Percentiles rank a stretch among this genome's conserved stretches.
These are phyloP conservation scores for Sechiopsis laciniata DNA, from an alignment of 306 rosid species.

Conservation along the genomic window DNA sequence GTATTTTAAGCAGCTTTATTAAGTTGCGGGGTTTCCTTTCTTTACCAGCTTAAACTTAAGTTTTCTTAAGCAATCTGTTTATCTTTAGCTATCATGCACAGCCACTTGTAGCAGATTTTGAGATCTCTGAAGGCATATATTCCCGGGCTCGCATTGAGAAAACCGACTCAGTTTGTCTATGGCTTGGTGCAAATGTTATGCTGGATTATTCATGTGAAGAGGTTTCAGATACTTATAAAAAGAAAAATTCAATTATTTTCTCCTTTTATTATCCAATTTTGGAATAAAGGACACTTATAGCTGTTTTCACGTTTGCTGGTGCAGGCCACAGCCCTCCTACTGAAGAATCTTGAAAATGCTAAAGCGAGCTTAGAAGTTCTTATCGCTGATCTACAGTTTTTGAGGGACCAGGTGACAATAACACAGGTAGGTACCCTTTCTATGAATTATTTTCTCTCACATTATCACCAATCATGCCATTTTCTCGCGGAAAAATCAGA, in stretches of 20 bases:
- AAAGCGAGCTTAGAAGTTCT: constrained; percentile 84
- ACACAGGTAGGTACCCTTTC: constrained; percentile 50
- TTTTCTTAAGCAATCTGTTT: constrained; percentile 17
- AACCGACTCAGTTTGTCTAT: constrained; percentile 65
- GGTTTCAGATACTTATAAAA: constrained; percentile 34
- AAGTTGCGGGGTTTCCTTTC: neutral
- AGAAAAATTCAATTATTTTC: neutral
- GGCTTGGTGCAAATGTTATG: constrained; percentile 93
- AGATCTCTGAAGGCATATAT: constrained; percentile 79
- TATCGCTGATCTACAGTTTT: constrained; percentile 69
- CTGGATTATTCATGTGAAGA: constrained; percentile 86
- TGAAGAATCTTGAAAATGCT: constrained; percentile 72
- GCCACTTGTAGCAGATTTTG: constrained; percentile 80
- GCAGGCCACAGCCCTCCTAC: constrained; percentile 71
- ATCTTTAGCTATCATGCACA: constrained; percentile 33
- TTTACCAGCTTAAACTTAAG: neutral
- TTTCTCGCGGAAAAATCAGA: neutral
- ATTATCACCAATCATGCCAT: neutral
- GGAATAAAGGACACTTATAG: constrained; percentile 19
- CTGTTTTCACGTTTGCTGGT: constrained; percentile 28
- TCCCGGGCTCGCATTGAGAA: constrained; percentile 54
- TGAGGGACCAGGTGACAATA: constrained; percentile 90
- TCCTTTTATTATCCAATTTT: constrained; percentile 9
- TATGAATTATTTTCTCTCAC: neutral
- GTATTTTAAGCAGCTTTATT: neutral